These are phyloP conservation scores for Ophiostoma sp. DNA, from an alignment of 2,329 filamentous ascomycete species.

Conservation along the genomic window DNA sequence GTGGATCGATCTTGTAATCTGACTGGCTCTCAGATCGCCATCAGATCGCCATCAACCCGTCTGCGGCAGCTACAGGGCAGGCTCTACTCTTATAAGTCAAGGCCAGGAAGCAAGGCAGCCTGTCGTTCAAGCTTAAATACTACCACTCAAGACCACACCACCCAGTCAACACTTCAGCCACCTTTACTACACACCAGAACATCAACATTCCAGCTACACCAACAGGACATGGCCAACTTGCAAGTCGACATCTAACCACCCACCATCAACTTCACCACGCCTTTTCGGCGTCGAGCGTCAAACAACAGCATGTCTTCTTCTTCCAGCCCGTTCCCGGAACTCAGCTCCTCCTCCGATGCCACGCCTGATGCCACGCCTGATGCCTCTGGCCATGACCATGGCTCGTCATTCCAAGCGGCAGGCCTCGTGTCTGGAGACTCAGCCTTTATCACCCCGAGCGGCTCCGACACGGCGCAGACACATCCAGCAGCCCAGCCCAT, in stretches of 20 bases:
- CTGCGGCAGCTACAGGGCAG: neutral
- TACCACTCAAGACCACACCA: neutral
- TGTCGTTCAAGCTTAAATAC: neutral
- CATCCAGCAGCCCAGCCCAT: neutral
- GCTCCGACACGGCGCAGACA: neutral
- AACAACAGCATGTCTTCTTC: neutral
- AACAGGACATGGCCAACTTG: slow-evolving; percentile 15
- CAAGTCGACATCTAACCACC: slow-evolving; percentile 1
- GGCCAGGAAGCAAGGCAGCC: neutral
- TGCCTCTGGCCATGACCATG: neutral
- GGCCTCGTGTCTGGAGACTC: neutral
- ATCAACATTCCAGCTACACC: neutral
- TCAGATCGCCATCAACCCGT: neutral
- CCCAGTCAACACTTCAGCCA: neutral
- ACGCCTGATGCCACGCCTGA: neutral
- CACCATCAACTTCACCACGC: neutral
- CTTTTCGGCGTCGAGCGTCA: neutral
- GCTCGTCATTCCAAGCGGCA: neutral
- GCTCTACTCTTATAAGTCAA: neutral
- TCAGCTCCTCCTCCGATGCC: slow-evolving; percentile 21
- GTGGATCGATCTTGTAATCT: neutral
- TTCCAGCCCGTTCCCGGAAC: slow-evolving; percentile 25
- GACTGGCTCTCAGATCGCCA: neutral
- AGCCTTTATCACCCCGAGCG: neutral
- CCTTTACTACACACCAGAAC: neutral